Base-by-base conservation (phyloP, 192 early-diverging fungal species). In the Mortierella antarctica region DNA sequence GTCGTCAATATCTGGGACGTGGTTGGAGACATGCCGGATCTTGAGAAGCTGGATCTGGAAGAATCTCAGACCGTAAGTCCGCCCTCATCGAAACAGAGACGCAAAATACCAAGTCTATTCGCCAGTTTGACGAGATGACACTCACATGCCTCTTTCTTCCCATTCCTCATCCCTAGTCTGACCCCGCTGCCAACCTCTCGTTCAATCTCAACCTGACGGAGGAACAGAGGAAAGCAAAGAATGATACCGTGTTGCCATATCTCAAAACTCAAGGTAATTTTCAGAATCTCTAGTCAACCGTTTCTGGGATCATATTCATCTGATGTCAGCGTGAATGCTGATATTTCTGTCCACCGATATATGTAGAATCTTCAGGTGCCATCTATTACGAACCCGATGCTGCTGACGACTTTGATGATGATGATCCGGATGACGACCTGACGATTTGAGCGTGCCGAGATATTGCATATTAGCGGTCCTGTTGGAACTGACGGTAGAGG, bases 401-500 rank as follows among this genome's bases (percentile, higher is more conserved):
- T 14, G 89, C 88, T 7, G 95, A 97, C 66, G 96, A 97, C 70
- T 94, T 92, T 87, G 96, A 97, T 77, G 89, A 92, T 44, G 96
- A 96, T 58, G 95, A 97, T 74, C 94, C 94, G 9, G 95, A 97
- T 80, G 95, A 94, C 59, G 95, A 97, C 85, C 86, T 97, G 45
- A 92, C 92, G 62, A 94, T 97, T 61, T 97, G 85, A 85, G 56
- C 14, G 46, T 13, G 45, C 42, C 23, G 41, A 15, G 50, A 42
- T 39, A 18, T 56, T 11, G 21, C 4, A 40, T 14, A 7, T 44
- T 51, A 78, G 45, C 74, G 55, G 6, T 70, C 64, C 15, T 79
- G 75, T 18, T 79, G 69, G 39, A 79, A 79, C 20, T 71, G 55
- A 3, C 57, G 49, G 46, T 79, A 79, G 7, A 56, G 47, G 18